phyloP scores from a whole-genome alignment of 2,329 filamentous ascomycete genomes.

The Ceratocystis alfenasii region DNA sequence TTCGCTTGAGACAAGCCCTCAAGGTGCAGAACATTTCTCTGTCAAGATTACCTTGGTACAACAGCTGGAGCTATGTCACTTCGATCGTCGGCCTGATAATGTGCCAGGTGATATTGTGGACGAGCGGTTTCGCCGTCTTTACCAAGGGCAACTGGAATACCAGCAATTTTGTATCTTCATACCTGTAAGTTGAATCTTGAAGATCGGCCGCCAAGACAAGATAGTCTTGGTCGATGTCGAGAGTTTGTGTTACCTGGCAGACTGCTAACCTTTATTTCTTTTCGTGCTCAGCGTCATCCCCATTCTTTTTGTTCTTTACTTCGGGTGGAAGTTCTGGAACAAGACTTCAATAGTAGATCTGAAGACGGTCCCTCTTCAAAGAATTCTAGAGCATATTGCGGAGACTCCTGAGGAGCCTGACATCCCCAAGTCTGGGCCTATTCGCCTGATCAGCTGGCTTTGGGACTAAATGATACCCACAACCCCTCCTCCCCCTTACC shows the following conservation, averaged over 20 bases:
- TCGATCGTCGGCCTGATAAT: constrained; percentile 50
- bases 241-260: background rate
- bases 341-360: constrained; percentile 45
- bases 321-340: constrained; percentile 55
- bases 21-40: constrained; percentile 42
- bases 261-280: constrained; percentile 20
- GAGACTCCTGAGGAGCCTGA: constrained; percentile 15
- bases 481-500: background rate
- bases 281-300: constrained; percentile 41
- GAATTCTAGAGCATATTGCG: constrained; percentile 37
- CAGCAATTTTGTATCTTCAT: constrained; percentile 47
- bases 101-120: constrained; percentile 54
- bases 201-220: constrained; percentile 12
- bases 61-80: constrained; percentile 47
- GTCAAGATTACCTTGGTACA: constrained; percentile 47
- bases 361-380: constrained; percentile 39
- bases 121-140: constrained; percentile 55
- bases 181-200: constrained; percentile 38
- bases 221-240: background rate
- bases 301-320: constrained; percentile 43
- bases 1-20: constrained; percentile 43
- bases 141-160: constrained; percentile 47
- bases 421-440: constrained; percentile 11
- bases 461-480: constrained; percentile 17
- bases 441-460: constrained; percentile 19